Evolutionary conservation across 257 asterid genomes (phyloP), one percentile per base, ranked within the genome.

Genomic region (Scutellaria barbata): DNA sequence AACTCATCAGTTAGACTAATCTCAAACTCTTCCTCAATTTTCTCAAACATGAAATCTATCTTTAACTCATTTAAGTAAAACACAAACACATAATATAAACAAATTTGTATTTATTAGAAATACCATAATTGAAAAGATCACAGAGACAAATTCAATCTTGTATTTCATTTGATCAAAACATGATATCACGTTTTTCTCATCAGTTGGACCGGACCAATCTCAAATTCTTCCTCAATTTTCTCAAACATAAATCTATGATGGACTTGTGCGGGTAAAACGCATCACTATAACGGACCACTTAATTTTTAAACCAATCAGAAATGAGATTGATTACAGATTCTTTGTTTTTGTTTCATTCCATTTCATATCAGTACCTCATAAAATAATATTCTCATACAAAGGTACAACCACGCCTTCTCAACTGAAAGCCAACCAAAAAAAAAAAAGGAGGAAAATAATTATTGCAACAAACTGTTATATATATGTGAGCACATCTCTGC

Each of bases 381-480:
- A 8, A 68, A 35, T 25, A 39, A 75, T 12, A 56, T 30, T 45
- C n/a, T 45, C 35, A 2, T 0, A 4, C 35, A 30, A 30, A 30
- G 35, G 35, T 30, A 30, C 25, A 22, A 1, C 25, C 53, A n/a
- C 39, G 63, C 76, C 63, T 54, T 30, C 63, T 68, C 62, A 68
- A 67, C 66, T 59, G 48, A 59, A 6, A 69, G 35, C 42, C 76
- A 64, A 70, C 61, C 25, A 48, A 30, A 64, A 22, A 45, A 9
- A 16, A 57, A 22, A 9, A 16, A 57, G 2, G 12, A 54, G 0
- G 4, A 69, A 9, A 22, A 47, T 18, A 51, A 3, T 52, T 39
- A 71, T 55, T 54, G 63, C 75, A 55, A 73, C 62, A 16, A 64
- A 48, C 73, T 20, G 14, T 47, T 8, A 11, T 30, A 7, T n/a